Base-by-base conservation (phyloP, 306 rosid species). In the Citrullus amarus region DNA sequence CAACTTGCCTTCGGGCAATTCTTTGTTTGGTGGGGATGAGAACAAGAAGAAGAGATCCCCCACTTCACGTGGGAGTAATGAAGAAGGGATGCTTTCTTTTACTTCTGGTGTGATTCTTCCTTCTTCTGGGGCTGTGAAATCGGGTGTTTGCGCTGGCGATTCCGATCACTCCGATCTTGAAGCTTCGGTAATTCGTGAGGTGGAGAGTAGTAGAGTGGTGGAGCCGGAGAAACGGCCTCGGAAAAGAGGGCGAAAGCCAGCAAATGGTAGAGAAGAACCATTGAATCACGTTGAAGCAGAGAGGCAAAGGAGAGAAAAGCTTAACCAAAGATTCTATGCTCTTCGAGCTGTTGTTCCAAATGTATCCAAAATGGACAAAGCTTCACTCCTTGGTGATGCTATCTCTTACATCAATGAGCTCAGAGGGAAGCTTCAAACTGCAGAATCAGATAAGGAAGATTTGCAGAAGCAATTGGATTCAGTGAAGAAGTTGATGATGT, bases 361-460 rank as follows among this genome's bases (percentile, higher is more conserved):
- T 48, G 99, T 95, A 15, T 92, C 99, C 0, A 95, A 95, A 81
- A 95, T 95, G 99, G 99, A 95, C 85, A 95, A 95, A 80, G 99
- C 99, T 1, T 95, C 99, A 0, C 96, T 95, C 3, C 85, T 95
- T 0, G 99, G 99, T 0, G 97, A 95, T 38, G 97, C 99, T 0
- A 95, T 95, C 38, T 72, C 96, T 5, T 95, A 95, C 83, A 95
- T 95, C 59, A 91, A 81, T 51, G 99, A 95, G 85, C 87, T 95
- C 14, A 95, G 89, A 68, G 38, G 83, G 25, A 95, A 95, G 87
- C 91, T 95, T 61, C 91, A 90, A 22, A 79, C 18, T 0, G 6
- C 79, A 0, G 99, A 92, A 78, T 62, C 87, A 0, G 96, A 88
- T 36, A 91, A 87, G 56, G 93, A 91, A 10, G 97, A 88, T 0